Conservation (phyloP, 805 yeast species). For the Zygoascus flipseniorum region DNA sequence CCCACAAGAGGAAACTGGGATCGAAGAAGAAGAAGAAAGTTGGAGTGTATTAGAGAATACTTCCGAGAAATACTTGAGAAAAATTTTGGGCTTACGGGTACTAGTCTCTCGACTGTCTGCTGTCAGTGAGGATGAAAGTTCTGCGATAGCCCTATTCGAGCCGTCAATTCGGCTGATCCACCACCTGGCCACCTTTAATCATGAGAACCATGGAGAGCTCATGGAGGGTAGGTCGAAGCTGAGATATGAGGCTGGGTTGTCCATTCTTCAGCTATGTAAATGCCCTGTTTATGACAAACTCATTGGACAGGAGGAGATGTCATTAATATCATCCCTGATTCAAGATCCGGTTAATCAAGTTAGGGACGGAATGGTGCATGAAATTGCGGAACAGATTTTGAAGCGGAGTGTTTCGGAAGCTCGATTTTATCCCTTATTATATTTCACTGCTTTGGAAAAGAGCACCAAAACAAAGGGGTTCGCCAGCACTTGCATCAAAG, state of each 20-base stretch:
- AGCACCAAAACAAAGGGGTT: slow-evolving; percentile 39
- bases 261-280: slow-evolving; percentile 56
- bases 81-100: slow-evolving; percentile 44
- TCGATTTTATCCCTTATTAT: slow-evolving; percentile 56
- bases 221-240: background rate
- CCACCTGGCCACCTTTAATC: slow-evolving; percentile 63
- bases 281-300: slow-evolving; percentile 42
- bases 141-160: slow-evolving; percentile 35
- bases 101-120: slow-evolving; percentile 51
- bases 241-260: slow-evolving; percentile 51
- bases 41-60: slow-evolving; percentile 32
- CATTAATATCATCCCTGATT: slow-evolving; percentile 46
- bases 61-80: slow-evolving; percentile 37
- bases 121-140: slow-evolving; percentile 30
- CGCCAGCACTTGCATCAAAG: slow-evolving; percentile 62
- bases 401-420: slow-evolving; percentile 47
- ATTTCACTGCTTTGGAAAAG: slow-evolving; percentile 74
- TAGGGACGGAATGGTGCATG: slow-evolving; percentile 41
- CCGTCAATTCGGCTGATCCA: slow-evolving; percentile 61
- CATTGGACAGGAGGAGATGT: slow-evolving; percentile 44
- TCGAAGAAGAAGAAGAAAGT: slow-evolving; percentile 24
- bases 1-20: slow-evolving; percentile 29
- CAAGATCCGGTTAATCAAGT: slow-evolving; percentile 60
- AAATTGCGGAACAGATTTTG: slow-evolving; percentile 44
- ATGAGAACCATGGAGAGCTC: slow-evolving; percentile 38